Conservation (phyloP, 2,329 filamentous ascomycete genomes). For the Aspergillus vadensis region DNA sequence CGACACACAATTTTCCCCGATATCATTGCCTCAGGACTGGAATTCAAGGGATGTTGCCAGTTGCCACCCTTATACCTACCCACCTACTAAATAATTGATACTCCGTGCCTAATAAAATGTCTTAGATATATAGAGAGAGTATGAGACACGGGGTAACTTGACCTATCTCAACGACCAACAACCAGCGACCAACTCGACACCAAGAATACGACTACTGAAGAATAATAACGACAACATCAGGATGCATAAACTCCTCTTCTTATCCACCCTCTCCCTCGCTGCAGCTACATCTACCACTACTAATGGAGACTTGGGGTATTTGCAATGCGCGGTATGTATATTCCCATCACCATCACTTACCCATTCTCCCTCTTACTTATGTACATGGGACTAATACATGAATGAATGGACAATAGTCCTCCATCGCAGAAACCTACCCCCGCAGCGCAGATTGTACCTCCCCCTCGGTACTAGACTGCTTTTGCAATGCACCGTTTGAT, state of each 20-base stretch:
- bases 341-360: no score
- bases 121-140: no score
- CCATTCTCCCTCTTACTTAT: no score
- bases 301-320: conserved; percentile 8
- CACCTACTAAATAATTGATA: no score
- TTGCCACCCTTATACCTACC: no score
- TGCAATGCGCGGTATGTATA: conserved; percentile 15
- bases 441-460: conserved; percentile 10
- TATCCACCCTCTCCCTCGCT: conserved; percentile 13
- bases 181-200: neutral
- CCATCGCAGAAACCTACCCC: conserved; percentile 7
- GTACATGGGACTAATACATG: neutral
- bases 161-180: neutral
- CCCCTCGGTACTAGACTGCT: conserved; percentile 17
- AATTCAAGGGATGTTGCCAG: neutral
- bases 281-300: conserved; percentile 1
- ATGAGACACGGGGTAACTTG: no score
- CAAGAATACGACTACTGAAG: neutral
- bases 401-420: neutral
- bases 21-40: neutral
- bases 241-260: neutral
- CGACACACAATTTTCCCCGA: no score
- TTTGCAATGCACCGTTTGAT: conserved; percentile 12
- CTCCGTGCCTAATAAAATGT: no score
- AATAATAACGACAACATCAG: neutral